Conservation (phyloP, 768 basidiomycete species). For the Kwoniella sp. region DNA sequence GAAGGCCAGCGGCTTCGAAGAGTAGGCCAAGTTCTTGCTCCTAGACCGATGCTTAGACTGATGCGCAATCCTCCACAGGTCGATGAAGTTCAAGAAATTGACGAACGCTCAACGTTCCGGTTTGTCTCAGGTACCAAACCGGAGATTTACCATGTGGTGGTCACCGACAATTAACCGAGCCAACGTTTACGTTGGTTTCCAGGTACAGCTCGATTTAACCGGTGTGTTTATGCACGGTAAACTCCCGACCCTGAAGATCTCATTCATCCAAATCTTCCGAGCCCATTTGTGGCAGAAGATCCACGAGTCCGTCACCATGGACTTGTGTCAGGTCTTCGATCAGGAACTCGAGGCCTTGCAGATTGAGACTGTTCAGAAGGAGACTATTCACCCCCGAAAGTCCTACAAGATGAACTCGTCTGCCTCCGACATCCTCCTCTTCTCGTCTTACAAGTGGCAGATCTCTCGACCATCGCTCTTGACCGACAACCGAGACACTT, state of each 20-base stretch:
- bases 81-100: slow-evolving; percentile 56
- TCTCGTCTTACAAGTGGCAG: slow-evolving; percentile 91
- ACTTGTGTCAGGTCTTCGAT: slow-evolving; percentile 89
- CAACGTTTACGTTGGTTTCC: slow-evolving; percentile 93
- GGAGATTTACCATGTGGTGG: slow-evolving; percentile 99
- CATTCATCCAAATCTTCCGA: slow-evolving; percentile 99
- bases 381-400: slow-evolving; percentile 98
- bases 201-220: slow-evolving; percentile 95
- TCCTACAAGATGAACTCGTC: slow-evolving; percentile 99
- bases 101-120: slow-evolving; percentile 98
- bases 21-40: no score
- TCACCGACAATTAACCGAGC: slow-evolving; percentile 98
- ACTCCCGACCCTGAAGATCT: slow-evolving; percentile 74
- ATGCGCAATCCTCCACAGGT: slow-evolving; percentile 81
- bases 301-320: slow-evolving; percentile 54
- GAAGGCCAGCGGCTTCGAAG: slow-evolving; percentile 53
- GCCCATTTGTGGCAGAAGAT: slow-evolving; percentile 99
- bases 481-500: slow-evolving; percentile 89
- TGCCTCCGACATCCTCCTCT: slow-evolving; percentile 95
- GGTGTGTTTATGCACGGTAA: slow-evolving; percentile 75
- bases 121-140: slow-evolving; percentile 74
- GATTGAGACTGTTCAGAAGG: slow-evolving; percentile 99
- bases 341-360: slow-evolving; percentile 96
- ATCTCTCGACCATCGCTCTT: slow-evolving; percentile 92
- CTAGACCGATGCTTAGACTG: no score